phyloP scores from a whole-genome alignment of 1,139 yeast genomes.

The Suhomyces bribrorum region DNA sequence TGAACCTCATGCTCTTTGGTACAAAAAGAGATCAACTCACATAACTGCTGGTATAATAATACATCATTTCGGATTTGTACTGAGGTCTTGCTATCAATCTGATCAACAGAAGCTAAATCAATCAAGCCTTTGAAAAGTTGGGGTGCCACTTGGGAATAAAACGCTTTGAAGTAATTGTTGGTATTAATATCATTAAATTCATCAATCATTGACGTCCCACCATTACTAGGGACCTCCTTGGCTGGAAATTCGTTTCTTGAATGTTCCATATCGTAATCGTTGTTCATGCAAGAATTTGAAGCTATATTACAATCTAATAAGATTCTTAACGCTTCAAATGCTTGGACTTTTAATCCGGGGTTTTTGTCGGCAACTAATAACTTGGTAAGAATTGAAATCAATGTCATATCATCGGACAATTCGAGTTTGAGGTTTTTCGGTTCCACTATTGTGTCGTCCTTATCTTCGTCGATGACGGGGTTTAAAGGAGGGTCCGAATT shows the following conservation, averaged over 20 bases:
- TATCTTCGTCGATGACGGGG: conserved; percentile 14
- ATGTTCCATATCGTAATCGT: conserved; percentile 17
- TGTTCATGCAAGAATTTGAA: conserved; percentile 9
- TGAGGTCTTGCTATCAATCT: conserved; percentile 11
- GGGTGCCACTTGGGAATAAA: conserved; percentile 65
- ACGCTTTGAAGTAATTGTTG: conserved; percentile 55
- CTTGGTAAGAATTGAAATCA: conserved; percentile 60
- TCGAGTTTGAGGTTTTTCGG: conserved; percentile 29
- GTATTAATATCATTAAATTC: conserved; percentile 46
- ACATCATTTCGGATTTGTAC: conserved; percentile 28
- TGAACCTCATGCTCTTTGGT: conserved; percentile 59
- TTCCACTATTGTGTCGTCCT: conserved; percentile 22
- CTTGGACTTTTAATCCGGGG: conserved; percentile 77
- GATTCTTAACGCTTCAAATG: conserved; percentile 77
- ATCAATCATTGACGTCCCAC: conserved; percentile 16
- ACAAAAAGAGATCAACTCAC: conserved; percentile 70
- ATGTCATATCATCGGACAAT: conserved; percentile 59
- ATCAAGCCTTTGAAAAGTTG: conserved; percentile 55
- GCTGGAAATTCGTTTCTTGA: conserved; percentile 13
- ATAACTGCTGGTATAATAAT: conserved; percentile 59
- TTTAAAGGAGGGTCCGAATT: conserved; percentile 33
- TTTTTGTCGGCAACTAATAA: conserved; percentile 64
- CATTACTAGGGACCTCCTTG: conserved; percentile 3
- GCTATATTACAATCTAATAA: conserved; percentile 63
- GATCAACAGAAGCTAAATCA: conserved; percentile 20